phyloP scores from a whole-genome alignment of 148 eudicot species.

The Euryodendron excelsum region DNA sequence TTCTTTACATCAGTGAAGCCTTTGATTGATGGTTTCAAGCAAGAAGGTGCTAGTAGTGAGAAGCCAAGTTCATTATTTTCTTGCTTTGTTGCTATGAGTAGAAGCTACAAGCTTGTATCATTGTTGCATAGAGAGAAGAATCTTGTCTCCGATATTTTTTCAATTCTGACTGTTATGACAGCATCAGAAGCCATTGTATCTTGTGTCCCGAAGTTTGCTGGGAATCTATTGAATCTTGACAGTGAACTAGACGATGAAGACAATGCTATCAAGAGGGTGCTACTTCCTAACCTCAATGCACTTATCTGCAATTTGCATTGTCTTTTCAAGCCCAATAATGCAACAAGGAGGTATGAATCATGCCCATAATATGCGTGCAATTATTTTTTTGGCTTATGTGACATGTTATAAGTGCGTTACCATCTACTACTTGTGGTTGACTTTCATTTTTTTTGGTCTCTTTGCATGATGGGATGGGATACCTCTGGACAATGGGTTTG shows the following conservation, averaged over 20 bases:
- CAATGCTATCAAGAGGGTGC: conserved; percentile 29
- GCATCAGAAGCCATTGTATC: conserved; percentile 73
- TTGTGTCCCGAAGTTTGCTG: conserved; percentile 64
- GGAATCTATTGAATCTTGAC: conserved; percentile 74
- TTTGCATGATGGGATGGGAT: background rate
- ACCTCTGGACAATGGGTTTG: background rate
- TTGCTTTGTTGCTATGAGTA: conserved; percentile 95
- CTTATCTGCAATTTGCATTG: conserved; percentile 63
- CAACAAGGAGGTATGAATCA: conserved; percentile 51
- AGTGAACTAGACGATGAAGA: conserved; percentile 45
- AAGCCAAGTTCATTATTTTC: conserved; percentile 89
- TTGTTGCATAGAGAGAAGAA: conserved; percentile 51
- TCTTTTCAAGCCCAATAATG: conserved; percentile 45
- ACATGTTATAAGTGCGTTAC: background rate
- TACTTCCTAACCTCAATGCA: conserved; percentile 59
- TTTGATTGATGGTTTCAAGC: conserved; percentile 68
- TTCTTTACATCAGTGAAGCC: conserved; percentile 81
- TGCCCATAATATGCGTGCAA: conserved; percentile 3
- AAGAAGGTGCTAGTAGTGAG: conserved; percentile 87
- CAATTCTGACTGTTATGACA: conserved; percentile 57
- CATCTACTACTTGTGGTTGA: background rate
- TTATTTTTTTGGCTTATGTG: background rate
- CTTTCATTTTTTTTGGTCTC: background rate
- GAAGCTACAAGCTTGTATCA: conserved; percentile 67
- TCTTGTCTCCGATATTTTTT: conserved; percentile 74